Evolutionary conservation across 1,139 yeast genomes (phyloP), one percentile per base, ranked within the genome.

Genomic region (Diutina pseudorugosa): DNA sequence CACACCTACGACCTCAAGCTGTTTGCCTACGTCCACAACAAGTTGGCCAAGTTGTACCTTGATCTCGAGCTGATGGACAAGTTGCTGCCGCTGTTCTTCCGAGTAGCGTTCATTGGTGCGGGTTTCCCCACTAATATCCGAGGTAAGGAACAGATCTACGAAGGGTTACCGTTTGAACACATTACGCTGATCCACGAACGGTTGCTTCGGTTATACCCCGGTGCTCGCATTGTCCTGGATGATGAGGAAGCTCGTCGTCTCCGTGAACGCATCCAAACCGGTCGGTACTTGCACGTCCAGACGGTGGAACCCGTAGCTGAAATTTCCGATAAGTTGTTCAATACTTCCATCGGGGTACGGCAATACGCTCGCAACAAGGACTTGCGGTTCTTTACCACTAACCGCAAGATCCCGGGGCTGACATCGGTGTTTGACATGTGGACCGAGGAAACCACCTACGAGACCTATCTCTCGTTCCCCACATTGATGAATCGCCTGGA

Each of bases 161-260:
- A 89, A 68, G 96, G 96, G 14, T 73, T 82, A 52, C 91, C 95
- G 27, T 89, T 87, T 68, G 96, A 89, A 63, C 94, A 87, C 65
- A 83, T 89, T 54, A 83, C 90, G 5, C 83, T 94, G 1, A 85
- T 89, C 63, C 91, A 86, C 60, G 89, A 84, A 61, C 75, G 95
- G 59, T 70, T 89, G 57, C 75, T 83, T 60, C 79, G 82, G 62
- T 69, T 86, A 51, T 87, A 87, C 65, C 95, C 94, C 25, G 96
- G 96, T 52, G 89, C 96, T 1, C 77, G 84, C 55, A 81, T 88
- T 55, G 73, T 88, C 33, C 71, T 81, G 51, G 81, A 79, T 57
- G 91, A 85, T 62, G 72, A 72, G n/a, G 85, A 83, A 57, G 85
- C 85, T 2, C 72, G 69, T 53, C 67, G 68, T 54, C 64, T 82